Evolutionary conservation across 177 flowering plant species (phyloP).

Genomic region (Vitis hybrid): DNA sequence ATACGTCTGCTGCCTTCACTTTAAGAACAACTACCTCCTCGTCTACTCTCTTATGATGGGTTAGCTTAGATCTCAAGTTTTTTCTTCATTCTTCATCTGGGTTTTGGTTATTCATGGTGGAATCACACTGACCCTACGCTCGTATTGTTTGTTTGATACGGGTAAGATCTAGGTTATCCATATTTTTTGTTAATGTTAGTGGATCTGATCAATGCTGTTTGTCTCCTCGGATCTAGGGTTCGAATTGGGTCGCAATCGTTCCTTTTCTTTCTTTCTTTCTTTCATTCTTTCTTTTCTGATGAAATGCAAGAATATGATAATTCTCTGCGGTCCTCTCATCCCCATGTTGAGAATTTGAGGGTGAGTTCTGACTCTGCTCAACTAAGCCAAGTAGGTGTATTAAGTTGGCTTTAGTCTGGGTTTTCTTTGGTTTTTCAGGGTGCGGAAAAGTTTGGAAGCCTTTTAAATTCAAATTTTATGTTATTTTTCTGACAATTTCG

Average conservation of each 20-base stretch:
- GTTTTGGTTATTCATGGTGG: background rate
- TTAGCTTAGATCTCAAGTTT: slow-evolving; percentile 15
- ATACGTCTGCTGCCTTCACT: slow-evolving; percentile 75
- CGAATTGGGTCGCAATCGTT: background rate
- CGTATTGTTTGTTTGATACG: background rate
- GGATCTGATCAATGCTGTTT: background rate
- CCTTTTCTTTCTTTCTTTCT: too few species aligned
- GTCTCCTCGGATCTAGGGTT: background rate
- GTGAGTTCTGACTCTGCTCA: background rate
- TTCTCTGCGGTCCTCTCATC: too few species aligned
- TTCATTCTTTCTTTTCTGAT: too few species aligned
- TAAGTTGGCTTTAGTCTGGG: background rate
- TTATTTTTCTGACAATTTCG: too few species aligned
- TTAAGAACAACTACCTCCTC: slow-evolving; percentile 94
- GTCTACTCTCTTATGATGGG: slow-evolving; percentile 99
- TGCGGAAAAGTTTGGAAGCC: background rate
- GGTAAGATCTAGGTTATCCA: background rate
- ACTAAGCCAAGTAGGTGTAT: background rate
- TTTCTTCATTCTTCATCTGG: background rate
- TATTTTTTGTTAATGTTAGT: background rate
- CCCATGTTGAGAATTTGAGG: background rate
- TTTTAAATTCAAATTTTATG: background rate
- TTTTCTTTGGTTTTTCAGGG: too few species aligned
- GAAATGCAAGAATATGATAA: too few species aligned
- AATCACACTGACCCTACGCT: background rate